Evolutionary conservation across 371 early-diverging fungal genomes (phyloP), one percentile per base, ranked within the genome.

Genomic region (Parasitella parasitica): DNA sequence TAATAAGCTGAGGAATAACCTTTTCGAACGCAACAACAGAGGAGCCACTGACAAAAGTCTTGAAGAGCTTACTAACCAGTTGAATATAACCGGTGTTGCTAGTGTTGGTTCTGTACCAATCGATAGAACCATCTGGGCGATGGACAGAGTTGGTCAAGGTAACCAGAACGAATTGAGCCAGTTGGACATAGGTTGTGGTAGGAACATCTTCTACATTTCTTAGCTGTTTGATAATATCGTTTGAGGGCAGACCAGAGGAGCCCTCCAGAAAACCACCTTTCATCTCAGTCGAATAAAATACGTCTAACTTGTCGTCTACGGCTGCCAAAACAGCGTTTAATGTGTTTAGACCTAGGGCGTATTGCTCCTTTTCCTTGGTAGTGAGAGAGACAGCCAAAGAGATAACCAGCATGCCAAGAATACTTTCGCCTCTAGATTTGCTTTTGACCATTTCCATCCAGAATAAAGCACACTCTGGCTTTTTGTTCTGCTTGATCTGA

Each of bases 1-100:
- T 72, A 50, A 92, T 78, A 49, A 93, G 51, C 38, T 73, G 69
- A 15, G 82, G 73, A 11, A 89, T 60, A 63, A 84, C 69, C 5
- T 72, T 57, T 18, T 89, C 89, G 64, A 78, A 84, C 11, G 76
- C 72, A 3, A 56, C 68, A 43, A 83, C 70, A 51, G 66, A 56
- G 12, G 77, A 30, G 1, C 83, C 79, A 30, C 75, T 69, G 18
- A 77, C 70, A 54, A 84, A 78, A 15, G 69, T 54, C 53, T 71
- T 71, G 66, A 82, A 87, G n/a, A 85, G 56, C 1, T 76, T 67
- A n/a, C 32, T 37, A 12, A 74, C 41, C 13, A 71, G 46, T 4
- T 52, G 13, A n/a, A 54, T 30, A 20, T 71, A 71, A 11, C 49
- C 48, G 6, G 15, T 16, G 15, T 13, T 18, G 6, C 26, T 22